These are phyloP conservation scores for Diaporthe humulicola DNA, from an alignment of 2,329 filamentous ascomycete genomes.

Conservation along the genomic window DNA sequence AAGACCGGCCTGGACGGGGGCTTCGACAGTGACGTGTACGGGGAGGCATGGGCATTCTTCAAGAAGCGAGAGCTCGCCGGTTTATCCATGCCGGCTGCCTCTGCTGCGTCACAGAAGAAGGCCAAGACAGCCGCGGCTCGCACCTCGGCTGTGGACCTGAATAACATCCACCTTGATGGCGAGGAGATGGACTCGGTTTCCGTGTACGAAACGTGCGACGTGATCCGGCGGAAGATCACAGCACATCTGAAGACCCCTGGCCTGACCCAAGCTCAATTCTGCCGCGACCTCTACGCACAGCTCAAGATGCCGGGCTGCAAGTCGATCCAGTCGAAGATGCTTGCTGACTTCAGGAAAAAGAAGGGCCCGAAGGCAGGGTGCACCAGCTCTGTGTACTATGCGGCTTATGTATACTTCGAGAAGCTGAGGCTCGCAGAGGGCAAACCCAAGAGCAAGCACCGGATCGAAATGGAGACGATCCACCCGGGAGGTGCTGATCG, in stretches of 20 bases:
- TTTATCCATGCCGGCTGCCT: slow-evolving; percentile 51
- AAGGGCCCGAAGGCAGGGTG: slow-evolving; percentile 59
- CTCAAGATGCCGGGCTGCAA: slow-evolving; percentile 29
- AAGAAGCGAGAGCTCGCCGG: slow-evolving; percentile 63
- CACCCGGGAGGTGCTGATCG: neutral
- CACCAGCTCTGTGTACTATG: slow-evolving; percentile 59
- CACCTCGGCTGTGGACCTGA: neutral
- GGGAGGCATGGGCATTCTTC: slow-evolving; percentile 59
- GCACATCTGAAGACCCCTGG: slow-evolving; percentile 60
- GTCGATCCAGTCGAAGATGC: slow-evolving; percentile 51
- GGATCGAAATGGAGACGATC: slow-evolving; percentile 59
- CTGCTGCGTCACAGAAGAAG: slow-evolving; percentile 15
- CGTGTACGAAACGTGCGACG: slow-evolving; percentile 70
- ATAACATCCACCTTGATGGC: slow-evolving; percentile 45
- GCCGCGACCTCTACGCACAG: slow-evolving; percentile 51
- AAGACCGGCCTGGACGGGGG: slow-evolving; percentile 57
- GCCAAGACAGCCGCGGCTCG: neutral
- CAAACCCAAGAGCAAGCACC: slow-evolving; percentile 61
- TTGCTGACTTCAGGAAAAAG: slow-evolving; percentile 59
- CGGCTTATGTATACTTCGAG: slow-evolving; percentile 66
- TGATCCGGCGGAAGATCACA: slow-evolving; percentile 69
- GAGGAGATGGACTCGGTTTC: slow-evolving; percentile 61
- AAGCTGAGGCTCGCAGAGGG: slow-evolving; percentile 61
- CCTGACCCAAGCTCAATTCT: slow-evolving; percentile 65
- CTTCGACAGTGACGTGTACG: slow-evolving; percentile 50